Conservation (phyloP, 2,329 filamentous ascomycete species). For the Penicillium janthinellum region DNA sequence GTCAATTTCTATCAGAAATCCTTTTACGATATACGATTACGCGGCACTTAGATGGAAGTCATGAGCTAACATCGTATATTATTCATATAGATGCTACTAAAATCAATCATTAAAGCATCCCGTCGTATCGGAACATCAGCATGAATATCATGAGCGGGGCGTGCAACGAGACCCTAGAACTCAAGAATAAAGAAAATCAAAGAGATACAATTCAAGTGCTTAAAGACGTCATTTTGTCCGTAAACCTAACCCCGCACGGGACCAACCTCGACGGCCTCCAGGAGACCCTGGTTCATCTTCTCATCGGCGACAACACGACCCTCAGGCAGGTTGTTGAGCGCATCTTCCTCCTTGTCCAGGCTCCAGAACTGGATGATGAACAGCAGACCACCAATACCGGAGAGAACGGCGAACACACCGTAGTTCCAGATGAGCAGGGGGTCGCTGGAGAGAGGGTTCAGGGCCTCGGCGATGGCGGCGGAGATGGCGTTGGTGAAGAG, state of each 20-base stretch:
- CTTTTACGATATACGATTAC: neutral
- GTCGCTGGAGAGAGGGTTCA: constrained; percentile 63
- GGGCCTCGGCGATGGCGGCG: constrained; percentile 68
- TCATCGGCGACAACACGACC: constrained; percentile 18
- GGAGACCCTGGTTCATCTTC: constrained; percentile 7
- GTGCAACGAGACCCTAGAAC: neutral
- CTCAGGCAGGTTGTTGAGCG: constrained; percentile 55
- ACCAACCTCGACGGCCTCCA: constrained; percentile 17
- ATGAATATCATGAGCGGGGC: neutral
- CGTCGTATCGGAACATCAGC: neutral
- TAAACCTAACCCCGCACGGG: constrained; percentile 13
- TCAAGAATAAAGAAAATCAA: neutral
- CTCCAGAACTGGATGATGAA: constrained; percentile 69
- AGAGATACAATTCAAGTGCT: neutral
- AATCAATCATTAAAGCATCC: constrained; percentile 3
- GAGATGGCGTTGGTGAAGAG: constrained; percentile 72
- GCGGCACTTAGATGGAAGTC: neutral
- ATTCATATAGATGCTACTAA: neutral
- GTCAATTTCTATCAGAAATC: neutral
- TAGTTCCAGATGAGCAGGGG: constrained; percentile 76
- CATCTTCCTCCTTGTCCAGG: constrained; percentile 68
- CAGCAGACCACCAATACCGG: constrained; percentile 61
- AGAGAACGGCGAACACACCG: constrained; percentile 62
- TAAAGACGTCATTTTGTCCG: neutral
- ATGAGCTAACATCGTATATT: neutral